Evolutionary conservation across 169 alveolate genomes (phyloP).

Genomic region (Cryptosporidium ryanae): DNA sequence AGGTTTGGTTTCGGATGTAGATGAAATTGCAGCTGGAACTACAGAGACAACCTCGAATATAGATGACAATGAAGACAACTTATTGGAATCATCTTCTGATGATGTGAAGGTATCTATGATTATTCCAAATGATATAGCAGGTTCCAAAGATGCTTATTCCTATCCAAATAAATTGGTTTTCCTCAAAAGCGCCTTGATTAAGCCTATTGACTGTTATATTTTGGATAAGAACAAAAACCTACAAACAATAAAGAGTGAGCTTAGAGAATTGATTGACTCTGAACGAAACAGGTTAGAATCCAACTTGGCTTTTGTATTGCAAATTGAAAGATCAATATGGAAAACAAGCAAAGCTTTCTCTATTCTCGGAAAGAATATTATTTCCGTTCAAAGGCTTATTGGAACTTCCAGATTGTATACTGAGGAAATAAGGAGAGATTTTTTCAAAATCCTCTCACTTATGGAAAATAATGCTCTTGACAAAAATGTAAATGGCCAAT

Average conservation of each 20-base stretch:
- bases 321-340: slow-evolving; percentile 46
- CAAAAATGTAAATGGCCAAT: neutral
- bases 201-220: slow-evolving; percentile 30
- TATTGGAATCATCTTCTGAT: slow-evolving; percentile 2
- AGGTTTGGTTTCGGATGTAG: neutral
- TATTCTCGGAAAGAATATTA: slow-evolving; percentile 18
- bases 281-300: slow-evolving; percentile 64
- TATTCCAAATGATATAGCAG: neutral
- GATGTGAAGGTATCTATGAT: neutral
- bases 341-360: slow-evolving; percentile 41
- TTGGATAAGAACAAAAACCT: slow-evolving; percentile 10
- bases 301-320: slow-evolving; percentile 39
- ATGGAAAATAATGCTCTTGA: neutral
- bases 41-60: neutral
- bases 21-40: neutral
- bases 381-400: slow-evolving; percentile 24
- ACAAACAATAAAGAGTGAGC: slow-evolving; percentile 4
- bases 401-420: slow-evolving; percentile 44
- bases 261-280: slow-evolving; percentile 37
- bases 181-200: slow-evolving; percentile 23
- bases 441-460: slow-evolving; percentile 14
- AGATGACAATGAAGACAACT: neutral
- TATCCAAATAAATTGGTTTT: slow-evolving; percentile 50
- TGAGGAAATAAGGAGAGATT: slow-evolving; percentile 46
- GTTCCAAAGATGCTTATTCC: neutral